Percentiles rank a stretch among this genome's conserved stretches.
Conservation (phyloP, 805 yeast genomes). For the Trichomonascus vanleenenianus region DNA sequence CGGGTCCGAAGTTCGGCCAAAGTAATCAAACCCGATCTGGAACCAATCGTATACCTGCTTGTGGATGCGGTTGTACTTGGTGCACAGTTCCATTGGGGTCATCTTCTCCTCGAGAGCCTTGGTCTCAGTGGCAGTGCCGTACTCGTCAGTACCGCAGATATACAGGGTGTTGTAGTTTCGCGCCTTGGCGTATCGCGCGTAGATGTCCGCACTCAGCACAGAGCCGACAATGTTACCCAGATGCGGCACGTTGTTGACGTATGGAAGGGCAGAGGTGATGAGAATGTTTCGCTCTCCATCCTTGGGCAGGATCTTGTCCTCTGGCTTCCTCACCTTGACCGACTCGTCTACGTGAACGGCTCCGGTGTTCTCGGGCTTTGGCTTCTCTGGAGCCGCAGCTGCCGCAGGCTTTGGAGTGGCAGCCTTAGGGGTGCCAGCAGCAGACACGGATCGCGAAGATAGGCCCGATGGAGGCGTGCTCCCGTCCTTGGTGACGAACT, state of each 20-base stretch:
- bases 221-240: conserved; percentile 96
- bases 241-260: conserved; percentile 97
- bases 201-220: conserved; percentile 90
- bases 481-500: background rate
- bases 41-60: conserved; percentile 94
- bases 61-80: conserved; percentile 82
- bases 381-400: conserved; percentile 29
- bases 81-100: conserved; percentile 83
- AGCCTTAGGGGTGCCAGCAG: conserved; percentile 7
- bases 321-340: conserved; percentile 8
- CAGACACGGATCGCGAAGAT: background rate
- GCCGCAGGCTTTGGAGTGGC: conserved; percentile 10
- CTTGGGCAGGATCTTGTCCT: conserved; percentile 51
- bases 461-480: conserved; percentile 12
- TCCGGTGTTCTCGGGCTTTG: conserved; percentile 12
- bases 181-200: conserved; percentile 79
- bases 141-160: conserved; percentile 97
- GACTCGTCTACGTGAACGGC: conserved; percentile 12
- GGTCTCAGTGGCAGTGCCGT: conserved; percentile 99
- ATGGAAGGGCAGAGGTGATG: conserved; percentile 94
- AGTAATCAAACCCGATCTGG: conserved; percentile 86
- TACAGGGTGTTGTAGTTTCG: conserved; percentile 82
- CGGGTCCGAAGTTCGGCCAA: conserved; percentile 93
- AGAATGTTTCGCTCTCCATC: conserved; percentile 69
- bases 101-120: conserved; percentile 92